A percentile compares a stretch with the other conserved stretches of the same genome.
Evolutionary conservation across 1,284 basidiomycete species (phyloP).

Genomic region (Ustilago curta): DNA sequence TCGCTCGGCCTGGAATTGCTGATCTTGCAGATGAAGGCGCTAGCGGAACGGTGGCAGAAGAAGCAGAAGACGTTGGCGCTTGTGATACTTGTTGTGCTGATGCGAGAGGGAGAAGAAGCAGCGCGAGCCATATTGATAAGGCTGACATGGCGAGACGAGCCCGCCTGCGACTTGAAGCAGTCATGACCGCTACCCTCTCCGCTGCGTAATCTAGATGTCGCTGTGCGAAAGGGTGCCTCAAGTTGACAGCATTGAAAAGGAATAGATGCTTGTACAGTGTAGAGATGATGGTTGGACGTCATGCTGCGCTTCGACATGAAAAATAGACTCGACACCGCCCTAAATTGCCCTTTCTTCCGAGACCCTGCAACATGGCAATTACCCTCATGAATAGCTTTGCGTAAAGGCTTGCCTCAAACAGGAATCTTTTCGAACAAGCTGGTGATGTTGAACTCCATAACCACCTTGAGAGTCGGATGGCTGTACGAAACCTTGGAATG

Average conservation of each 20-base stretch:
- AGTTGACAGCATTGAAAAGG: not conserved
- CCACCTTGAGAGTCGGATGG: no score
- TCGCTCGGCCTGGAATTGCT: conserved; percentile 40
- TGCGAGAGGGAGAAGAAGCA: conserved; percentile 1
- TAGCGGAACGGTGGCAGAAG: conserved; percentile 10
- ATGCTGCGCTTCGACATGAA: not conserved
- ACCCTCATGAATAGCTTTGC: not conserved
- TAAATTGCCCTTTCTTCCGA: conserved; percentile 11
- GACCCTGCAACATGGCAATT: conserved; percentile 18
- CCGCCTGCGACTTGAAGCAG: not conserved
- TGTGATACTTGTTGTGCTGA: conserved; percentile 25
- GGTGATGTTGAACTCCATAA: no score
- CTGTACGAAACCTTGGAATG: no score
- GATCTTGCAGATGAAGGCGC: conserved; percentile 27
- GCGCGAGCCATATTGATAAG: conserved; percentile 1
- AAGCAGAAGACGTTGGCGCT: conserved; percentile 3
- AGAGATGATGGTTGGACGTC: not conserved
- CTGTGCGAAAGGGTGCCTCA: not conserved
- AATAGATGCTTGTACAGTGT: not conserved
- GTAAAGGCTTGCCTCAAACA: not conserved
- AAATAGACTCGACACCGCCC: conserved; percentile 3
- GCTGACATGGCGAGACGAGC: not conserved
- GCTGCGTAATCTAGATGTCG: not conserved
- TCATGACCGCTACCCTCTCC: not conserved
- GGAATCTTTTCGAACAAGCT: not conserved